These are phyloP conservation scores for Claviceps citrina DNA, from an alignment of 2,329 filamentous ascomycete genomes.

Conservation along the genomic window DNA sequence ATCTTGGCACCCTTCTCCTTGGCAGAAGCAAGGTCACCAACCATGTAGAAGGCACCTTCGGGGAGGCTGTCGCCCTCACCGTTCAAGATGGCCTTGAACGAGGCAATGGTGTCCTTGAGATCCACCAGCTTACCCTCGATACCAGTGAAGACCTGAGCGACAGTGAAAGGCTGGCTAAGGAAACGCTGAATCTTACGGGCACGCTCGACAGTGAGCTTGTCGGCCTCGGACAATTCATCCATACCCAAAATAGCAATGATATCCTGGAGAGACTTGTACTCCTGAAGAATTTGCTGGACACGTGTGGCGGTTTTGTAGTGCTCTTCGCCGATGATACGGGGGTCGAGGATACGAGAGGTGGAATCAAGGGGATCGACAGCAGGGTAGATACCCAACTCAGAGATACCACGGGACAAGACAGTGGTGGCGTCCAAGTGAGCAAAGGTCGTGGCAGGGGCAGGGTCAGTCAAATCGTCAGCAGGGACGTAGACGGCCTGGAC, in stretches of 20 bases:
- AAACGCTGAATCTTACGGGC: constrained; percentile 99
- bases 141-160: constrained; percentile 65
- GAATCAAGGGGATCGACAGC: constrained; percentile 99
- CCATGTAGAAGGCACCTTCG: constrained; percentile 94
- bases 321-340: constrained; percentile 93
- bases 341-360: constrained; percentile 98
- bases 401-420: constrained; percentile 99
- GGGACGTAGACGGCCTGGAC: constrained; percentile 99
- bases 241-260: constrained; percentile 99
- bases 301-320: constrained; percentile 91
- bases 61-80: constrained; percentile 94
- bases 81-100: constrained; percentile 91
- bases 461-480: constrained; percentile 99
- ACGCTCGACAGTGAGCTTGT: constrained; percentile 99
- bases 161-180: constrained; percentile 98
- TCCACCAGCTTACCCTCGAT: constrained; percentile 96
- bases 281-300: constrained; percentile 98
- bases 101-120: constrained; percentile 93
- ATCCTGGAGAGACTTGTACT: constrained; percentile 99
- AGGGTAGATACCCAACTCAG: constrained; percentile 99
- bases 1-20: constrained; percentile 99
- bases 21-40: constrained; percentile 86
- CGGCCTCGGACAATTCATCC: constrained; percentile 97
- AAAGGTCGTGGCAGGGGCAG: constrained; percentile 97
- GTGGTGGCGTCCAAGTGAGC: constrained; percentile 99